These are phyloP conservation scores for Capsicum chinense DNA, from an alignment of 257 asterid species.

Conservation along the genomic window DNA sequence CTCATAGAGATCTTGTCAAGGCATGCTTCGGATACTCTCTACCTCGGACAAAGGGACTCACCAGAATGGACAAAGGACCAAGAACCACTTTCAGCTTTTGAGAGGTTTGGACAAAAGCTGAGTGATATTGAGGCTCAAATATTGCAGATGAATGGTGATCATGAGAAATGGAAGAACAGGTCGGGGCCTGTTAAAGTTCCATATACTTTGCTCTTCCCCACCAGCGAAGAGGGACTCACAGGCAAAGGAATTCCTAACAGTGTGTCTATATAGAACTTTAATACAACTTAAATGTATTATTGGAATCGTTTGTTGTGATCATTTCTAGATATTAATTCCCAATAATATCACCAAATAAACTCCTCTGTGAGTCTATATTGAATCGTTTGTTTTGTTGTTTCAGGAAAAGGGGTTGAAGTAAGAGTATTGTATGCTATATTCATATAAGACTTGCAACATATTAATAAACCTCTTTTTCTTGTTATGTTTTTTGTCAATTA, in stretches of 20 bases:
- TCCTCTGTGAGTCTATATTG: too few relatives aligned
- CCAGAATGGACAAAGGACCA: conserved; percentile 56
- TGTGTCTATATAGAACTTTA: conserved; percentile 47
- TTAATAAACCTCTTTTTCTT: not conserved
- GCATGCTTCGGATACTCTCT: conserved; percentile 71
- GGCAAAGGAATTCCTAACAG: conserved; percentile 85
- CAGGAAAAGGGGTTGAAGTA: not conserved
- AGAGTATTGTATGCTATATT: not conserved
- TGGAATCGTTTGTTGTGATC: not conserved
- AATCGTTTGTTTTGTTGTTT: not conserved
- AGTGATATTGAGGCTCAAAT: conserved; percentile 52
- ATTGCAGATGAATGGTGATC: conserved; percentile 52
- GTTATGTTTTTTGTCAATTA: not conserved
- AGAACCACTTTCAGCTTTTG: conserved; percentile 58
- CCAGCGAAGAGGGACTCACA: conserved; percentile 63
- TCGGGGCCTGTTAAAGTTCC: conserved; percentile 72
- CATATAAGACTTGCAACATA: not conserved
- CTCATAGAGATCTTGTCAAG: conserved; percentile 69
- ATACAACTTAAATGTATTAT: not conserved
- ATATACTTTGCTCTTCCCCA: conserved; percentile 70
- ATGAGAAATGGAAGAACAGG: conserved; percentile 56
- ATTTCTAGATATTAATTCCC: not conserved
- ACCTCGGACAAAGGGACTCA: conserved; percentile 59
- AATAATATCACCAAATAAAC: not conserved
- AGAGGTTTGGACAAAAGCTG: conserved; percentile 56